Evolutionary conservation across 2,329 filamentous ascomycete species (phyloP).

Genomic region (Rutstroemia sydowiana): DNA sequence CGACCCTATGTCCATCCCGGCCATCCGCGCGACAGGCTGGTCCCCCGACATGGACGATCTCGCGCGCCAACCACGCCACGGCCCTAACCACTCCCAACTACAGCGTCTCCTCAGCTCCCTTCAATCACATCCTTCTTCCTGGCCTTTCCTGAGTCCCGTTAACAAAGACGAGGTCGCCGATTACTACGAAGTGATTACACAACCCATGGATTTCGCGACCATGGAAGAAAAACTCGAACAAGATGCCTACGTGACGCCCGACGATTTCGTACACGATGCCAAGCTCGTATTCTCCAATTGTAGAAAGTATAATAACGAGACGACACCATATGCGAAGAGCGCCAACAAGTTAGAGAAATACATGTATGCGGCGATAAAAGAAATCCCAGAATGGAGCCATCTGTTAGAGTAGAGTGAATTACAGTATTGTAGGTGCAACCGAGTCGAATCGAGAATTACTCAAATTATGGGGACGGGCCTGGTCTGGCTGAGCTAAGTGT

Average conservation of each 20-base stretch:
- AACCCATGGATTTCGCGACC: constrained; percentile 92
- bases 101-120: constrained; percentile 89
- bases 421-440: no score
- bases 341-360: constrained; percentile 89
- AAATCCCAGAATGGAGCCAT: constrained; percentile 82
- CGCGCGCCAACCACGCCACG: constrained; percentile 87
- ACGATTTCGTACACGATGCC: constrained; percentile 87
- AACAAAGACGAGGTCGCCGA: constrained; percentile 96
- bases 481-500: no score
- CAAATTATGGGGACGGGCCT: no score
- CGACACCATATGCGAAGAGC: constrained; percentile 87
- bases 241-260: constrained; percentile 82
- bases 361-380: constrained; percentile 90
- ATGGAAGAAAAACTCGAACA: constrained; percentile 96
- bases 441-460: no score
- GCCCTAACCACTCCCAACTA: constrained; percentile 92
- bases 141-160: constrained; percentile 92
- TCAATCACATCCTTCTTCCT: constrained; percentile 86
- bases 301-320: constrained; percentile 93
- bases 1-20: constrained; percentile 77
- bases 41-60: constrained; percentile 97
- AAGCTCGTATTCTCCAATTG: constrained; percentile 92
- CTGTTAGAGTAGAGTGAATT: constrained; percentile 30
- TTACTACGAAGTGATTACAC: constrained; percentile 97
- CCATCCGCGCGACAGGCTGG: constrained; percentile 90